Evolutionary conservation across 2,329 filamentous ascomycete genomes (phyloP).

Genomic region (Aspergillus carbonarius): DNA sequence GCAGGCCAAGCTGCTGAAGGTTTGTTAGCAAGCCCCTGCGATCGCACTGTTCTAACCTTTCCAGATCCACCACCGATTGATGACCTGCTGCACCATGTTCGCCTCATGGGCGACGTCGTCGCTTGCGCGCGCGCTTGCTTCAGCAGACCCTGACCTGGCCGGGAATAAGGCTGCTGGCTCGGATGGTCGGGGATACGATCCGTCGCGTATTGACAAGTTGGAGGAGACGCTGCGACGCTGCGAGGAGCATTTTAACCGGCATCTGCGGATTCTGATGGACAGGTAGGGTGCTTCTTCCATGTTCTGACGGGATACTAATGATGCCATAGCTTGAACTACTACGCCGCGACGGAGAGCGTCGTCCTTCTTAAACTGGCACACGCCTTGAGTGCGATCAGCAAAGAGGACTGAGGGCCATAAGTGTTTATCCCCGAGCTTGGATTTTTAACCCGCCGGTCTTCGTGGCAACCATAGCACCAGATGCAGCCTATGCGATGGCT

Average conservation of each 20-base stretch:
- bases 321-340: constrained; percentile 70
- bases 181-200: constrained; percentile 53
- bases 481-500: background rate
- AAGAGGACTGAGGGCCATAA: constrained; percentile 38
- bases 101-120: constrained; percentile 79
- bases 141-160: constrained; percentile 74
- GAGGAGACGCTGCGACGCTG: constrained; percentile 87
- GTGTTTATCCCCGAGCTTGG: background rate
- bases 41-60: background rate
- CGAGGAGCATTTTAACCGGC: constrained; percentile 87
- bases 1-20: constrained; percentile 88
- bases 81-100: constrained; percentile 94
- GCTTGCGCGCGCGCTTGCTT: constrained; percentile 79
- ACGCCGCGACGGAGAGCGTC: constrained; percentile 94
- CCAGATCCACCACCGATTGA: constrained; percentile 94
- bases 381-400: constrained; percentile 42
- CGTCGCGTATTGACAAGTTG: constrained; percentile 67
- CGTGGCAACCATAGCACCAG: background rate
- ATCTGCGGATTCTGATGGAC: constrained; percentile 90
- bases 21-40: constrained; percentile 45
- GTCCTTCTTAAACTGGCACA: constrained; percentile 75
- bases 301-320: background rate
- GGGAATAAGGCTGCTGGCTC: constrained; percentile 29
- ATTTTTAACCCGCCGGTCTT: background rate
- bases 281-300: constrained; percentile 48